Conservation (phyloP, 352 stramenopile species). For the Phytophthora uliginosa region DNA sequence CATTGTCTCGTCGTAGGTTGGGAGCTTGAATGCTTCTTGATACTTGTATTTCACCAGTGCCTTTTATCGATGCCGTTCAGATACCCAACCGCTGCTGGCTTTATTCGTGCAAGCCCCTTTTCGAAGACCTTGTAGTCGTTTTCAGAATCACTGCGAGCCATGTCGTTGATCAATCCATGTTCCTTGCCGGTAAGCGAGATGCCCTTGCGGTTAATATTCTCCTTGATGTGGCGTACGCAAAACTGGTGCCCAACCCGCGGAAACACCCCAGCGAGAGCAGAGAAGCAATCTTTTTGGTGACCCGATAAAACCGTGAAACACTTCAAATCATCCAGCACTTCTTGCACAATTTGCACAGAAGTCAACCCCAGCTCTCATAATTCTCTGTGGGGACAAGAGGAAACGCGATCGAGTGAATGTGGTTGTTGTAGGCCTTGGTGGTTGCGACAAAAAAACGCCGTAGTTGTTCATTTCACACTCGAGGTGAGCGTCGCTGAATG, state of each 20-base stretch:
- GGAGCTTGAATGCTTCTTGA: constrained; percentile 18
- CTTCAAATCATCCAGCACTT: background rate
- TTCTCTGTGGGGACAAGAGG: no score
- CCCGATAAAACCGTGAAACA: constrained; percentile 2
- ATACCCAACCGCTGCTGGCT: constrained; percentile 8
- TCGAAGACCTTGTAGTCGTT: constrained; percentile 7
- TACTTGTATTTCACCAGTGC: constrained; percentile 36
- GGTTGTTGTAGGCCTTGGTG: no score
- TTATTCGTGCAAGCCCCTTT: background rate
- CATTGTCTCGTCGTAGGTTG: constrained; percentile 28
- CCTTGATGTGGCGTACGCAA: constrained; percentile 17
- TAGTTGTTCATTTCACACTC: no score
- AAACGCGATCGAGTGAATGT: no score
- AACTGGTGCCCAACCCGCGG: constrained; percentile 9
- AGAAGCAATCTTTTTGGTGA: constrained; percentile 8
- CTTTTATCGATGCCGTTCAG: constrained; percentile 15
- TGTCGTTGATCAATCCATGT: background rate
- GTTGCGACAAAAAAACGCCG: no score
- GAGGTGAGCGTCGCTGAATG: no score
- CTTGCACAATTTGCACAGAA: no score
- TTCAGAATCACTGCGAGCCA: constrained; percentile 13
- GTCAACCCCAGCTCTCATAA: no score
- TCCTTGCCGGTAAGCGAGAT: background rate
- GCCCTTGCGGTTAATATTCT: constrained; percentile 15
- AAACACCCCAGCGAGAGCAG: constrained; percentile 1